These are phyloP conservation scores for Aspergillus sp. DNA, from an alignment of 2,329 filamentous ascomycete genomes.

Conservation along the genomic window DNA sequence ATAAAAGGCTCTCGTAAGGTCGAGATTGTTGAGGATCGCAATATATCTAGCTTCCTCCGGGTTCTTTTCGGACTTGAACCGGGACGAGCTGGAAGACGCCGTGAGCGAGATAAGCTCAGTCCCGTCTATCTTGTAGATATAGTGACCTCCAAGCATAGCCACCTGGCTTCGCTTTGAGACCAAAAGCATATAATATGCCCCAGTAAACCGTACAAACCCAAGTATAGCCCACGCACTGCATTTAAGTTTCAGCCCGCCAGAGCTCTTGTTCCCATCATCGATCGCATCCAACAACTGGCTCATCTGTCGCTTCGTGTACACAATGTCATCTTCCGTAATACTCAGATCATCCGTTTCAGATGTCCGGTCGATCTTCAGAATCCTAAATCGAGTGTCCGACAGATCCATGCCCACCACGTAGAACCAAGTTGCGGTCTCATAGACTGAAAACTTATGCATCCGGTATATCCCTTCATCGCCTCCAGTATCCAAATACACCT, in stretches of 20 bases:
- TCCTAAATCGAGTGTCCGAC: conserved; percentile 81
- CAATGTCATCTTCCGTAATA: conserved; percentile 89
- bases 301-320: conserved; percentile 91
- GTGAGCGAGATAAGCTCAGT: conserved; percentile 90
- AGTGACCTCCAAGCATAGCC: conserved; percentile 93
- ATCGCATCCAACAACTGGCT: conserved; percentile 90
- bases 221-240: conserved; percentile 91
- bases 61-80: conserved; percentile 77
- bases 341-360: conserved; percentile 74
- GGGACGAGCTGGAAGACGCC: conserved; percentile 59
- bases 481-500: conserved; percentile 34
- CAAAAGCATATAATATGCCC: conserved; percentile 93
- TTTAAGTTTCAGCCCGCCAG: conserved; percentile 84
- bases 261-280: conserved; percentile 88
- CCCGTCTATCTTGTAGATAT: conserved; percentile 90
- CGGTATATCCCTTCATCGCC: conserved; percentile 51
- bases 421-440: conserved; percentile 90
- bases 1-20: conserved; percentile 89
- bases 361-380: conserved; percentile 92
- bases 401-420: conserved; percentile 94
- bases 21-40: conserved; percentile 83
- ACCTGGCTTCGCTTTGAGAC: conserved; percentile 96
- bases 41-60: conserved; percentile 88
- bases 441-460: conserved; percentile 98
- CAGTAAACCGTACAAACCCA: conserved; percentile 94